Percentiles rank a stretch among this genome's conserved stretches.
phyloP scores from a whole-genome alignment of 2,329 filamentous ascomycete genomes.

The Apiospora hydei region DNA sequence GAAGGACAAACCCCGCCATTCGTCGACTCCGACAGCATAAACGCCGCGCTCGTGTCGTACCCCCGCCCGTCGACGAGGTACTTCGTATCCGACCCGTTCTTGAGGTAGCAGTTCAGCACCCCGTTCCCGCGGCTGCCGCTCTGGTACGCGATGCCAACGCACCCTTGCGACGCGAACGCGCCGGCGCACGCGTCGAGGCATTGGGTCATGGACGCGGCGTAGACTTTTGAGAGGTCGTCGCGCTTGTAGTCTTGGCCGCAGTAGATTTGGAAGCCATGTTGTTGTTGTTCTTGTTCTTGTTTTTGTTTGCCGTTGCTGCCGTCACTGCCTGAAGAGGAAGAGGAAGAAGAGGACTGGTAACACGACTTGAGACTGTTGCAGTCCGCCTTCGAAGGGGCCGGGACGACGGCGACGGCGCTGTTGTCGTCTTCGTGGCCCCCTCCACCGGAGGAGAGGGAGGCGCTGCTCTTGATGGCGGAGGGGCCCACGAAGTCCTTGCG shows the following conservation, averaged over 20 bases:
- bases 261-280: not conserved
- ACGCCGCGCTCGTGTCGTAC: not conserved
- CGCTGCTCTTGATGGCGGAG: not conserved
- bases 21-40: not conserved
- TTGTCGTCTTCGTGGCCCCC: not conserved
- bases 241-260: not conserved
- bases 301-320: too few species aligned
- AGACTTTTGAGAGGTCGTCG: not conserved
- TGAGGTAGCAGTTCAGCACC: slow-evolving; percentile 4
- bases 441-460: not conserved
- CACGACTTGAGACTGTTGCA: not conserved
- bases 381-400: not conserved
- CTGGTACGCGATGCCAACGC: not conserved
- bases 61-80: not conserved
- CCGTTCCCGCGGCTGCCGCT: not conserved
- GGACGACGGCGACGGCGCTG: slow-evolving; percentile 1
- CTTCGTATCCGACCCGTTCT: slow-evolving; percentile 2
- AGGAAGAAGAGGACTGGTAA: not conserved
- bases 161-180: not conserved
- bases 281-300: not conserved
- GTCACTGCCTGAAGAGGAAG: not conserved
- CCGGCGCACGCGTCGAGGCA: not conserved
- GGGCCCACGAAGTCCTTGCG: not conserved
- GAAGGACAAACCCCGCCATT: not conserved
- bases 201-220: not conserved